Evolutionary conservation across 176 grass and related monocot genomes (phyloP), one percentile per base, ranked within the genome.

Genomic region (Alopecurus myosuroides): DNA sequence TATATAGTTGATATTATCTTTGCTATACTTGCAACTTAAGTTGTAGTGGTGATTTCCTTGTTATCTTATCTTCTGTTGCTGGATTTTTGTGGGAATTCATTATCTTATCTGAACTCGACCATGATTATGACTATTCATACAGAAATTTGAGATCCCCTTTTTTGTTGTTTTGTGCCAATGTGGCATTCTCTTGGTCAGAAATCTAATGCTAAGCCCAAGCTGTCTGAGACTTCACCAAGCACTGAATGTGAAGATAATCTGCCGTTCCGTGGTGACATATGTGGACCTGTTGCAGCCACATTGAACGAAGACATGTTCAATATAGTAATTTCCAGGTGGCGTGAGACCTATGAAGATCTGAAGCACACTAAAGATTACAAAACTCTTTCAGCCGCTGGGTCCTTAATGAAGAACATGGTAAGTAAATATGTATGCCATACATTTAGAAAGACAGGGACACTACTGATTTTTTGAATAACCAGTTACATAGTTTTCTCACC

Each of bases 261-360:
- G 50, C 77, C 92, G 15, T 97, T 92, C 41, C 57, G 80, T 78
- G 89, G 89, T 80, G 89, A 98, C 57, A 87, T 98, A 75, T 98
- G 96, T 74, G 96, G 92, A 80, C 91, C 96, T 86, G 91, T 98
- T 62, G 93, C 96, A 62, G 91, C 88, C 74, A 95, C 93, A 63
- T 88, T 95, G 44, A 98, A 90, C 70, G 96, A 95, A 85, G 87
- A 90, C 65, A 98, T 95, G 93, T 95, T 98, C 83, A 95, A 95
- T 57, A 55, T 98, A 79, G 96, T 98, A 28, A 87, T 94, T 76
- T 86, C 68, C 35, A 95, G 89, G 61, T 98, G 92, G 92, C 96
- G 91, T 74, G 93, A 98, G 80, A 31, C 91, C 68, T 84, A 90
- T 95, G 96, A 98, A 31, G 28, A 84, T 28, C 85, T 98, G 37